Evolutionary conservation across 2,329 filamentous ascomycete genomes (phyloP).

Genomic region (Coniella lustricola): DNA sequence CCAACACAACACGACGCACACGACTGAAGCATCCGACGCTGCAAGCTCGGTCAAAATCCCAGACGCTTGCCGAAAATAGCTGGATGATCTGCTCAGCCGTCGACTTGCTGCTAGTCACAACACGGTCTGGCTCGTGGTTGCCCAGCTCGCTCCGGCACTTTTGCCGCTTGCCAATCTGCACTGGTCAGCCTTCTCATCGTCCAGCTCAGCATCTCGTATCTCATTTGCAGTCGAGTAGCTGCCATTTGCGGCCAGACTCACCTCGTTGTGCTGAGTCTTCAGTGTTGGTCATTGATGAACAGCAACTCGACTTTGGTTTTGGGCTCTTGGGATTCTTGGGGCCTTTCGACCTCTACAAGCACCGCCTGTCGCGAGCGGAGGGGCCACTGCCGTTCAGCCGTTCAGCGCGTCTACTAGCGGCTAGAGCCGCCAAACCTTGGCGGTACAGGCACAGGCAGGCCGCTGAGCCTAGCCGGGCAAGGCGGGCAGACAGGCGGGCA

Average conservation of each 20-base stretch:
- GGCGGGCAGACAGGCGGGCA: background rate
- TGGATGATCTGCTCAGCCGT: no score
- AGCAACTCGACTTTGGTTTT: no score
- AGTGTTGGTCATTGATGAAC: background rate
- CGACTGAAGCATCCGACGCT: no score
- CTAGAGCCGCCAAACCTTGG: slow-evolving; percentile 10
- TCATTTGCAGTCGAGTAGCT: no score
- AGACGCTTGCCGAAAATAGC: no score
- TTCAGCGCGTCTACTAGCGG: slow-evolving; percentile 15
- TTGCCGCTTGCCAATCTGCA: background rate
- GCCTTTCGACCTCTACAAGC: background rate
- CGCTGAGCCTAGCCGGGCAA: no score
- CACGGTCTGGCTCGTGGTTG: no score
- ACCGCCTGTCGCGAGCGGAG: background rate
- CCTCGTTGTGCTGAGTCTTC: background rate
- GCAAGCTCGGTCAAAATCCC: no score
- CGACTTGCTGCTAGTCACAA: background rate
- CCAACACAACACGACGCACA: no score
- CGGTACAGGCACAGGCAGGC: slow-evolving; percentile 1
- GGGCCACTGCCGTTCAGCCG: background rate
- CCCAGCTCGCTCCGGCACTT: no score
- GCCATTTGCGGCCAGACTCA: background rate
- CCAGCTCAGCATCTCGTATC: background rate
- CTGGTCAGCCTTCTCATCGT: background rate
- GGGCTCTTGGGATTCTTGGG: background rate